Base-by-base conservation (phyloP, 1,284 basidiomycete species). In the Porphyrellus sp. region DNA sequence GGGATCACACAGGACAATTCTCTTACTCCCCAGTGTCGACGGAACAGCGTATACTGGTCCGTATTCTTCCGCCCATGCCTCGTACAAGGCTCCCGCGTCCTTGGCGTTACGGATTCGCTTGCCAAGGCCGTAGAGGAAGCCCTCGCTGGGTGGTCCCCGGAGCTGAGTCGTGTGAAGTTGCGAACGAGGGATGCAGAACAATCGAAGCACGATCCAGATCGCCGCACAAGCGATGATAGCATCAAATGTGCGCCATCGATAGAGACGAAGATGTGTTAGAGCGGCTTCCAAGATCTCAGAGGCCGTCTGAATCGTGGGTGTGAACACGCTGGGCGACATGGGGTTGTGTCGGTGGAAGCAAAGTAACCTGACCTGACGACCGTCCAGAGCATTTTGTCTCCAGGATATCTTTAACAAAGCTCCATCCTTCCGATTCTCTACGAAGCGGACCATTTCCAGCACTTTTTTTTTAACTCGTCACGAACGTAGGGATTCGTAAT, bases 11-110 rank as follows among this genome's bases (percentile, higher is more conserved):
- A 59, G n/a, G 8, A 60, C 4, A 5, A 82, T 64, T 30, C 65
- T 64, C 8, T 59, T 69, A 0, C 60, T 60, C 3, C 80, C 79
- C 33, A 83, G 60, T 0, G 69, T 63, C 2, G 66, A 68, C 4
- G 79, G 76, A 20, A 79, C 60, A 31, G 31, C 28, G 23, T 55
- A 59, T 12, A 33, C 55, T 0, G 33, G 27, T 4, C 59, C 51
- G 9, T 51, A 56, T 31, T 56, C 54, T 18, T 44, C 38, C 0
- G 54, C 59, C 61, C 63, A 63, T 3, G 35, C 25, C 35, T 65
- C 62, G 16, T 61, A 63, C 18, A 63, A 16, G 27, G 44, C 24
- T 0, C 49, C 56, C 0, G 54, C 5, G 28, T 65, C 55, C 1
- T 44, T n/a, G 3, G 55, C 34, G 5, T 18, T 12, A 1, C 13